Percentiles rank a stretch among this genome's conserved stretches.
These are phyloP conservation scores for Aphanoascus verrucosus DNA, from an alignment of 2,329 filamentous ascomycete species.

Conservation along the genomic window DNA sequence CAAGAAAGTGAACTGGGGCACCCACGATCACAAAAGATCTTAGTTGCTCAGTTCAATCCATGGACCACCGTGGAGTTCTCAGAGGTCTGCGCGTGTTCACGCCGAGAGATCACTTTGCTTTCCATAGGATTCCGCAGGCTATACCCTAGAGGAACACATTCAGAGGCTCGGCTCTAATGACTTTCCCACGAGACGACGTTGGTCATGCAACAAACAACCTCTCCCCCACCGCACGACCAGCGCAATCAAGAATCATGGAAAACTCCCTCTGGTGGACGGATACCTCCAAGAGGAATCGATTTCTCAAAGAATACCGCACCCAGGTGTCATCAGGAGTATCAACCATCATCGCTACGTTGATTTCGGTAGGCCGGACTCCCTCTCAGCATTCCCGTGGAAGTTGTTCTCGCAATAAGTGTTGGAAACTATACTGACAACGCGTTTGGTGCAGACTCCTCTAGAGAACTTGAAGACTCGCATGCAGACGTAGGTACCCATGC, in stretches of 20 bases:
- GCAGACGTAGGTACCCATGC: constrained; percentile 34
- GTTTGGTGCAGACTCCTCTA: constrained; percentile 32
- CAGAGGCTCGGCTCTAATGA: constrained; percentile 12
- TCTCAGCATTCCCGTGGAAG: background rate
- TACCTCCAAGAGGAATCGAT: constrained; percentile 32
- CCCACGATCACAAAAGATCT: background rate
- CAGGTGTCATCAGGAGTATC: constrained; percentile 38
- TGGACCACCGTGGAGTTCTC: constrained; percentile 41
- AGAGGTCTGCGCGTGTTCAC: constrained; percentile 41
- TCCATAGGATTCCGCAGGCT: constrained; percentile 42
- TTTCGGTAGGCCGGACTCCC: constrained; percentile 31
- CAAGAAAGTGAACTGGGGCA: background rate
- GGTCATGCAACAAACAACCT: constrained; percentile 27
- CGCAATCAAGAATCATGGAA: constrained; percentile 23
- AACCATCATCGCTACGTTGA: constrained; percentile 36
- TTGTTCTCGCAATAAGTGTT: background rate
- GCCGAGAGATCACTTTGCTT: constrained; percentile 43
- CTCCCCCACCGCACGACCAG: constrained; percentile 25
- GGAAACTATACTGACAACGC: background rate
- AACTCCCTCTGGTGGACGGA: constrained; percentile 28
- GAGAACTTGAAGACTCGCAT: constrained; percentile 42
- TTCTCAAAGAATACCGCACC: constrained; percentile 38
- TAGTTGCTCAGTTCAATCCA: constrained; percentile 19
- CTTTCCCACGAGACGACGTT: constrained; percentile 19
- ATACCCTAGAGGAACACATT: constrained; percentile 14